Evolutionary conservation across 73 alveolate species (phyloP).

Genomic region (Halteria grandinella): DNA sequence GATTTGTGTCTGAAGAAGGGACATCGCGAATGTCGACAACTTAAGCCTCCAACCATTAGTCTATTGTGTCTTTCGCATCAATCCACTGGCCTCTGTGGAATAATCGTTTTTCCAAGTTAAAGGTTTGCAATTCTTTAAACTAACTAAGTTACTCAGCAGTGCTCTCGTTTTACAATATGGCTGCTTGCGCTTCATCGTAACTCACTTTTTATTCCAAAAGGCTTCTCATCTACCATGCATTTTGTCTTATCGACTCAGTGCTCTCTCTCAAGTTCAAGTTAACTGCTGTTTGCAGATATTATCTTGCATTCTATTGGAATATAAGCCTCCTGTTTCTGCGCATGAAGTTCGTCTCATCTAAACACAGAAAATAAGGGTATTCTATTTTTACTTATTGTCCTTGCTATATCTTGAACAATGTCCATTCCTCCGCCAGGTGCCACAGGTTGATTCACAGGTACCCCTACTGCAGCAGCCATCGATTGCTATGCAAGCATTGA

Average conservation of each 20-base stretch:
- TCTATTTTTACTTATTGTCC: conserved; percentile 74
- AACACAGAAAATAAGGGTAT: conserved; percentile 55
- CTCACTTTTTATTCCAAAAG: conserved; percentile 47
- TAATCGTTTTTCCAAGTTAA: conserved; percentile 80
- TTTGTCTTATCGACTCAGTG: conserved; percentile 71
- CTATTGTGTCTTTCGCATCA: conserved; percentile 97
- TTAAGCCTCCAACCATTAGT: conserved; percentile 97
- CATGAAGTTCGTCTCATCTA: conserved; percentile 80
- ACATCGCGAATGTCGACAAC: conserved; percentile 80
- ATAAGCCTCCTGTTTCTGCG: conserved; percentile 76
- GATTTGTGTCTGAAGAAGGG: too few relatives aligned
- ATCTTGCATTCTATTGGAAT: conserved; percentile 79
- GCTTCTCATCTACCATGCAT: conserved; percentile 54
- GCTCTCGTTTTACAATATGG: conserved; percentile 20
- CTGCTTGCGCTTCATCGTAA: conserved; percentile 26
- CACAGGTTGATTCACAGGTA: neutral
- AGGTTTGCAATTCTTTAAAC: conserved; percentile 66
- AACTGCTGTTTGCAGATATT: conserved; percentile 64
- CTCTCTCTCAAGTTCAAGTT: conserved; percentile 62
- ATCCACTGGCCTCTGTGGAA: conserved; percentile 95
- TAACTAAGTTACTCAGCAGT: conserved; percentile 34
- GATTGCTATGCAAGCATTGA: too few relatives aligned
- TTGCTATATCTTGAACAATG: conserved; percentile 71
- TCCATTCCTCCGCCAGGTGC: conserved; percentile 43
- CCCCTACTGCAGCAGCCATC: neutral